Base-by-base conservation (phyloP, 192 early-diverging fungal genomes). In the Bifiguratus adelaidae region DNA sequence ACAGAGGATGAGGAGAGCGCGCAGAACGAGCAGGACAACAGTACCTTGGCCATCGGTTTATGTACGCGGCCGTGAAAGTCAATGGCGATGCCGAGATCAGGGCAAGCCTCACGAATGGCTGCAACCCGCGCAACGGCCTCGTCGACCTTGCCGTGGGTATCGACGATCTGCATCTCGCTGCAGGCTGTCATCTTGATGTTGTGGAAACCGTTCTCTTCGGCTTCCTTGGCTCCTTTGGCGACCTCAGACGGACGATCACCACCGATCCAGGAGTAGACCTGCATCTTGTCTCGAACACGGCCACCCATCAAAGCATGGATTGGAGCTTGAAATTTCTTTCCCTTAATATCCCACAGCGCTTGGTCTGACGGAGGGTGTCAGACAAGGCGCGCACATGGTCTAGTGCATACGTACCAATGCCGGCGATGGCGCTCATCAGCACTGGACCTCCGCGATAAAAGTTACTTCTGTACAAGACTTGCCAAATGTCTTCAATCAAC, bases 311-410 rank as follows among this genome's bases (percentile, higher is more conserved):
- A 11, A 11, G 30, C 34, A 38, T 49, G 36, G 2, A 49, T 33
- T 28, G 47, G 47, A n/a, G 35, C 32, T 18, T 21, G 15, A 21
- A 34, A 49, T 19, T 49, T 18, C 34, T 35, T 49, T 18, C 47
- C 47, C 34, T 49, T 49, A 22, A 49, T 49, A 38, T 49, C 47
- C 47, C 47, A 49, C 12, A 49, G 47, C 24, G 47, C 47, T 35
- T 49, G 47, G 35, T 49, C 47, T 46, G 25, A 3, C 28, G 15
- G 18, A 30, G 2, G 11, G 11, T 13, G 18, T 46, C 7, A 22
- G 7, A 12, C 22, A 30, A 29, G 21, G 28, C 44, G 3, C n/a
- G n/a, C 8, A 13, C 9, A 27, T 7, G 1, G 27, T 27, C 16
- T 32, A 13, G 19, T 3, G 7, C 43, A 44, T 15, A 0, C 44